Conservation (phyloP, 371 early-diverging fungal genomes). For the Mortierella sp. region DNA sequence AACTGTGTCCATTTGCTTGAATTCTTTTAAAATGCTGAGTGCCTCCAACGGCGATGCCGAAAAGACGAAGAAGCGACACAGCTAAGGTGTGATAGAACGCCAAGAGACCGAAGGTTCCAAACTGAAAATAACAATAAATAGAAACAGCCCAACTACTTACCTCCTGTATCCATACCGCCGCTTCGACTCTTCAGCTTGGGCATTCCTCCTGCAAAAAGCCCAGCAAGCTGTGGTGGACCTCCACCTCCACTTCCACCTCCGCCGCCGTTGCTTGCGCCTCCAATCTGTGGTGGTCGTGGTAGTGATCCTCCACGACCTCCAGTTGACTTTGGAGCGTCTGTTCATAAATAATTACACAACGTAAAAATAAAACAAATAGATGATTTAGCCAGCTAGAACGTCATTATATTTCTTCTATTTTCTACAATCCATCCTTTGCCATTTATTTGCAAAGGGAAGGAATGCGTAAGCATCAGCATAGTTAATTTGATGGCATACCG, state of each 20-base stretch:
- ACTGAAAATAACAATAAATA: neutral
- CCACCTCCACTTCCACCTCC: slow-evolving; percentile 15
- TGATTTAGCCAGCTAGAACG: neutral
- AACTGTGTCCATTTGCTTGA: neutral
- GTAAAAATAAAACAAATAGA: neutral
- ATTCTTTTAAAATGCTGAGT: neutral
- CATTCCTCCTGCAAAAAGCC: slow-evolving; percentile 76
- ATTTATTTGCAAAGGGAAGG: neutral
- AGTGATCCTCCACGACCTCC: slow-evolving; percentile 35
- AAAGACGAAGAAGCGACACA: slow-evolving; percentile 9
- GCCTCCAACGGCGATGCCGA: neutral
- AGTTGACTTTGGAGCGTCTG: slow-evolving; percentile 39
- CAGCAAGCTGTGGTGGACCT: slow-evolving; percentile 61
- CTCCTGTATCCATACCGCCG: slow-evolving; percentile 58
- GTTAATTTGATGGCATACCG: slow-evolving; percentile 24
- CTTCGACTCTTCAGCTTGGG: slow-evolving; percentile 69
- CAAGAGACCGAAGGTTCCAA: slow-evolving; percentile 9
- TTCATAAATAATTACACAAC: slow-evolving; percentile 1
- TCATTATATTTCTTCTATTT: neutral
- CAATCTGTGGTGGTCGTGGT: slow-evolving; percentile 39
- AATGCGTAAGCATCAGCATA: neutral
- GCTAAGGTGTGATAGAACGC: neutral
- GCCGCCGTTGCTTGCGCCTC: slow-evolving; percentile 38
- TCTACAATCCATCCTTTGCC: neutral
- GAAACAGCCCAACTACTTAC: slow-evolving; percentile 28